Percentiles rank a stretch among this genome's conserved stretches.
These are phyloP conservation scores for Poronia punctata DNA, from an alignment of 495 filamentous ascomycete species.

Conservation along the genomic window DNA sequence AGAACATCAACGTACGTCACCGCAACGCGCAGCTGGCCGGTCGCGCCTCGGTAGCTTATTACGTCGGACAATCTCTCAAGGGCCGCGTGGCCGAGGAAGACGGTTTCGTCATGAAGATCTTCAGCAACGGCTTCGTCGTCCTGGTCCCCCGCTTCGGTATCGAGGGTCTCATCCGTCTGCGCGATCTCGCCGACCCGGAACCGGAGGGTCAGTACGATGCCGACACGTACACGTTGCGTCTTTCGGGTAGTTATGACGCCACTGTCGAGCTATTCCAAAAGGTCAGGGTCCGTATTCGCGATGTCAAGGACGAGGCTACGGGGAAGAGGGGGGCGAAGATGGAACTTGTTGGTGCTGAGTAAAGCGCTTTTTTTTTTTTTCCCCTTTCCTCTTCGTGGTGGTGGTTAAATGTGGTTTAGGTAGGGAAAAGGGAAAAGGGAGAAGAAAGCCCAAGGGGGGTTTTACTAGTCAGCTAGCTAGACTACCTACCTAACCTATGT, in stretches of 20 bases:
- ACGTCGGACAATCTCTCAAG: slow-evolving; percentile 92
- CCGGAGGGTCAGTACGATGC: slow-evolving; percentile 73
- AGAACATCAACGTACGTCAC: slow-evolving; percentile 95
- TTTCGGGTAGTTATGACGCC: slow-evolving; percentile 46
- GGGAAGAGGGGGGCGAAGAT: slow-evolving; percentile 86
- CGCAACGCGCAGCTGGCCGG: slow-evolving; percentile 95
- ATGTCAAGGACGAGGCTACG: slow-evolving; percentile 85
- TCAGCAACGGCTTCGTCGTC: slow-evolving; percentile 93
- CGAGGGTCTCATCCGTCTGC: slow-evolving; percentile 77
- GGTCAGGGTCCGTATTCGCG: slow-evolving; percentile 78
- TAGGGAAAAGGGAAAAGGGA: too few species aligned
- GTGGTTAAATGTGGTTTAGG: too few species aligned
- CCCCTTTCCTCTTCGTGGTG: too few species aligned
- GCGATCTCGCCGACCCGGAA: slow-evolving; percentile 71
- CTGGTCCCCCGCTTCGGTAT: slow-evolving; percentile 94
- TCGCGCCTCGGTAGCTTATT: slow-evolving; percentile 89
- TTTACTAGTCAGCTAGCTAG: too few species aligned
- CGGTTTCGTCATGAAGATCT: slow-evolving; percentile 92
- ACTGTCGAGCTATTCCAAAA: slow-evolving; percentile 81
- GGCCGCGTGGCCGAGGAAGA: slow-evolving; percentile 77
- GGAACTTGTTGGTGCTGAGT: slow-evolving; percentile 44
- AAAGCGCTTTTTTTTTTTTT: too few species aligned
- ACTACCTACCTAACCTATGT: too few species aligned
- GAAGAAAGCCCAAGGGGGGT: too few species aligned
- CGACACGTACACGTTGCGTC: slow-evolving; percentile 69